phyloP scores from a whole-genome alignment of 2,329 filamentous ascomycete species.

The Ceratocystiopsis sp. region DNA sequence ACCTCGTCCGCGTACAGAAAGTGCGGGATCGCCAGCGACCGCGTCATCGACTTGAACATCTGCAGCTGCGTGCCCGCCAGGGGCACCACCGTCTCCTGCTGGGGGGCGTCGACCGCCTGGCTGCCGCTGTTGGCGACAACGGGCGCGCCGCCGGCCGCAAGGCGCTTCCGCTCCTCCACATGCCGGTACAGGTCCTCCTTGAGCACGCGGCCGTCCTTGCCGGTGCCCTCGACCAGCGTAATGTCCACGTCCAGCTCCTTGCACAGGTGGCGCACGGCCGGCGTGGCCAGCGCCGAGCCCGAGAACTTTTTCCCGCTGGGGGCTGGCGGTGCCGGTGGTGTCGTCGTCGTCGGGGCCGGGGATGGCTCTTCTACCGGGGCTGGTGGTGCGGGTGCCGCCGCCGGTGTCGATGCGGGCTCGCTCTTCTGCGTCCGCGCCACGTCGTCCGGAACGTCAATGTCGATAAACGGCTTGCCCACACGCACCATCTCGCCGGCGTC shows the following conservation, averaged over 20 bases:
- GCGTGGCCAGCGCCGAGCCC: slow-evolving; percentile 53
- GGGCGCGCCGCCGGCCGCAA: slow-evolving; percentile 10
- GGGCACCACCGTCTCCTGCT: slow-evolving; percentile 50
- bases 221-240: slow-evolving; percentile 61
- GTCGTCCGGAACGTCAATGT: slow-evolving; percentile 80
- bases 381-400: background rate
- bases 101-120: slow-evolving; percentile 22
- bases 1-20: slow-evolving; percentile 90
- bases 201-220: slow-evolving; percentile 74
- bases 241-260: slow-evolving; percentile 71
- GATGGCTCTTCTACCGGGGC: slow-evolving; percentile 17
- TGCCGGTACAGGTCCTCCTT: slow-evolving; percentile 82
- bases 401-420: background rate
- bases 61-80: slow-evolving; percentile 68
- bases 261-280: slow-evolving; percentile 75
- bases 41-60: slow-evolving; percentile 98
- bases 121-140: slow-evolving; percentile 3
- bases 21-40: slow-evolving; percentile 78
- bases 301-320: slow-evolving; percentile 37
- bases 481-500: slow-evolving; percentile 92
- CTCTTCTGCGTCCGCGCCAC: slow-evolving; percentile 23
- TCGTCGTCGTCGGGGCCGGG: no score
- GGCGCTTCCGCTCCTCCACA: slow-evolving; percentile 34
- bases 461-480: slow-evolving; percentile 84
- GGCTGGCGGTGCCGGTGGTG: no score